Evolutionary conservation across 441 rosid species (phyloP), one percentile per base, ranked within the genome.

Genomic region (Hura crepitans): DNA sequence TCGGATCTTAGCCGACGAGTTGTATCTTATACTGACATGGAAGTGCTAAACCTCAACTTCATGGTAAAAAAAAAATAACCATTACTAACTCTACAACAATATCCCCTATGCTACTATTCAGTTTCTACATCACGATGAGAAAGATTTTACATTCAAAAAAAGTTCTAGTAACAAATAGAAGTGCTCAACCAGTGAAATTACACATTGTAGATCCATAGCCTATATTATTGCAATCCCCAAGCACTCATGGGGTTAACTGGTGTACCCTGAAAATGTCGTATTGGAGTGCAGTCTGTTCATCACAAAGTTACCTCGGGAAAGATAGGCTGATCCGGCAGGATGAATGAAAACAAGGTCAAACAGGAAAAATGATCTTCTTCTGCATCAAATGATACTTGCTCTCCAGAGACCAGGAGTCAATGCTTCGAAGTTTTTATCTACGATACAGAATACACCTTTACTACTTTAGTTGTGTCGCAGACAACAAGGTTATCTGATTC

Each of bases 381-480:
- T 6, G 35, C 33, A 7, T 31, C 53, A 72, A 68, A 28, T 22
- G 42, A 0, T 3, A 18, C 0, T 53, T 4, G 62, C 56, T 23
- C 65, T 54, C 45, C 54, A 22, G 59, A 27, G 47, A 33, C n/a
- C 2, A 18, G 3, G 62, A n/a, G 15, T 23, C 4, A 60, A 18
- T 15, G 25, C 18, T 37, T 20, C n/a, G 22, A 33, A 61, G 55
- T 43, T 73, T 42, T 28, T 66, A 45, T 72, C 72, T 81, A 87
- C 45, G 80, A 67, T 71, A 87, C 74, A 5, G 89, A 80, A 67
- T 84, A 90, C 75, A 85, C 94, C 79, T 91, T 90, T 17, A 94
- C 89, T 6, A 94, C 87, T 80, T 87, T 91, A 12, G 91, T 84
- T 54, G 98, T 90, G 83, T 94, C 98, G 59, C 98, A 94, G 45